Percentiles rank a stretch among this genome's conserved stretches.
Conservation (phyloP, 257 asterid species). For the Solanum paucissectum region DNA sequence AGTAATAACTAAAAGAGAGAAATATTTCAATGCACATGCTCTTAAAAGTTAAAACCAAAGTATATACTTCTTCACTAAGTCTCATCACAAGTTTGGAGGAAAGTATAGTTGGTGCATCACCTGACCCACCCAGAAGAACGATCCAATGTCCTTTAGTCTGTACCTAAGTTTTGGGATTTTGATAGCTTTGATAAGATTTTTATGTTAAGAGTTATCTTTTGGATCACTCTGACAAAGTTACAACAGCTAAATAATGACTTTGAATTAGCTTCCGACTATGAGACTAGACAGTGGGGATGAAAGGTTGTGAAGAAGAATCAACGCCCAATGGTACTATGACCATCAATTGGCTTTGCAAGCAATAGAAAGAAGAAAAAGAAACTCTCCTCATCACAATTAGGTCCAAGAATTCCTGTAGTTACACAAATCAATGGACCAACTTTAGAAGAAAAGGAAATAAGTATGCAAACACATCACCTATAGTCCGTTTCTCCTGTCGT, state of each 20-base stretch:
- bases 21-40: not conserved
- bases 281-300: not conserved
- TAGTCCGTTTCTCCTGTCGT: not conserved
- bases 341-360: not conserved
- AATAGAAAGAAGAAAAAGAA: not conserved
- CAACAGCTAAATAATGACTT: not conserved
- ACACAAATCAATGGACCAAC: not conserved
- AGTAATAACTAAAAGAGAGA: not conserved
- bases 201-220: not conserved
- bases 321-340: not conserved
- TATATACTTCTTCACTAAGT: not conserved
- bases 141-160: not conserved
- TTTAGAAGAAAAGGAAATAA: not conserved
- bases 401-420: not conserved
- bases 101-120: not conserved
- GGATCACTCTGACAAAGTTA: not conserved
- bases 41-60: not conserved
- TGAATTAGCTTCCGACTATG: not conserved
- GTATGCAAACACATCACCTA: not conserved
- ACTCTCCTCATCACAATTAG: not conserved
- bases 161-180: not conserved
- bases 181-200: not conserved
- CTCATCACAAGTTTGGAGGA: not conserved
- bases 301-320: not conserved
- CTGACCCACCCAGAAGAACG: not conserved